A percentile compares a stretch with the other conserved stretches of the same genome.
phyloP scores from a whole-genome alignment of 306 rosid species.

The Biancaea sappan region DNA sequence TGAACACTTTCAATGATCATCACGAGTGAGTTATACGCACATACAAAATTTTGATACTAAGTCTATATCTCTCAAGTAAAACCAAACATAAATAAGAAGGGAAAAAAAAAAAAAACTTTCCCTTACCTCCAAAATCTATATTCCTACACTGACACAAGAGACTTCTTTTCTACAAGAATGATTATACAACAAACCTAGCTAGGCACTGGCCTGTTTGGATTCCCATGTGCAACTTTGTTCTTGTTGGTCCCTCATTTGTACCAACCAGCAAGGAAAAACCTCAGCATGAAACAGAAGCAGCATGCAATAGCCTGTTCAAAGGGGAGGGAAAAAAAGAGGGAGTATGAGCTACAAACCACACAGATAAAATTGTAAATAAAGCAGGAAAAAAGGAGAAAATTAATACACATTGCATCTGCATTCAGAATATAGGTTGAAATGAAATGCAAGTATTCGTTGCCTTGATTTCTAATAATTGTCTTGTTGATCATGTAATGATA shows the following conservation, averaged over 20 bases:
- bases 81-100: background rate
- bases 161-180: slow-evolving; percentile 40
- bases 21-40: background rate
- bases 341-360: background rate
- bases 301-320: slow-evolving; percentile 72
- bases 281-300: slow-evolving; percentile 81
- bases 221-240: slow-evolving; percentile 3
- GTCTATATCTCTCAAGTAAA: slow-evolving; percentile 4
- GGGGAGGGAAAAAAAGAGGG: background rate
- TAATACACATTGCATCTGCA: background rate
- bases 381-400: background rate
- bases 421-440: background rate
- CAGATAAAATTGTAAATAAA: background rate
- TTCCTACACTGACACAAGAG: slow-evolving; percentile 16
- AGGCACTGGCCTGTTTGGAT: background rate
- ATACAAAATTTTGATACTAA: slow-evolving; percentile 1
- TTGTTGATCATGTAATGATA: background rate
- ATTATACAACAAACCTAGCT: slow-evolving; percentile 38
- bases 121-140: slow-evolving; percentile 27
- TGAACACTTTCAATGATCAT: background rate
- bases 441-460: background rate
- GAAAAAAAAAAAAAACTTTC: background rate
- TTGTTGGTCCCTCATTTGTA: slow-evolving; percentile 62
- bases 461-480: background rate
- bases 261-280: slow-evolving; percentile 94